A percentile compares a stretch with the other conserved stretches of the same genome.
These are phyloP conservation scores for Gamsiella multidivaricata DNA, from an alignment of 192 early-diverging fungal genomes.

Conservation along the genomic window DNA sequence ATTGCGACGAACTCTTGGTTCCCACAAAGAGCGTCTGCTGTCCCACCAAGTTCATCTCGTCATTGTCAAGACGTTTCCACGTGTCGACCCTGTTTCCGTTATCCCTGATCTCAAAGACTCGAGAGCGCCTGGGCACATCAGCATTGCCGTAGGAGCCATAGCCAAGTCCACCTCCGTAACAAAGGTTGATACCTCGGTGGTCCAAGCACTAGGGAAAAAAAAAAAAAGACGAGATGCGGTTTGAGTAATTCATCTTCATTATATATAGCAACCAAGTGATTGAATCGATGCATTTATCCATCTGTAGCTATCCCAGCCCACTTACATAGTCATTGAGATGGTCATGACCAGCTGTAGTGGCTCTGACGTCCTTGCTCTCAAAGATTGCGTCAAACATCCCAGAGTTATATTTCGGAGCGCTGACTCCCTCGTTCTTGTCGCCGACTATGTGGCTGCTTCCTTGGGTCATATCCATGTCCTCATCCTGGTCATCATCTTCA, in stretches of 20 bases:
- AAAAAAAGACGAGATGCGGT: conserved; percentile 9
- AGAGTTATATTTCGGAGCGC: conserved; percentile 41
- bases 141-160: conserved; percentile 56
- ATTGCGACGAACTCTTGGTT: not conserved
- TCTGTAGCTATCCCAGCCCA: too few relatives aligned
- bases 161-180: conserved; percentile 58
- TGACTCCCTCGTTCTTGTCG: conserved; percentile 36
- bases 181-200: conserved; percentile 54
- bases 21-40: conserved; percentile 54
- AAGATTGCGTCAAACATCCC: conserved; percentile 49
- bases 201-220: conserved; percentile 44
- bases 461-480: conserved; percentile 5
- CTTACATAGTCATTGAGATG: conserved; percentile 53
- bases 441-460: conserved; percentile 21
- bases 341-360: conserved; percentile 45
- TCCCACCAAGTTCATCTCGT: conserved; percentile 40
- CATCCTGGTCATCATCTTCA: conserved; percentile 15
- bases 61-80: conserved; percentile 59
- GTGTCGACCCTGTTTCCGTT: conserved; percentile 52
- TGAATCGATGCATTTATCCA: not conserved
- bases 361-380: conserved; percentile 40
- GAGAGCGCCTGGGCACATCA: conserved; percentile 47
- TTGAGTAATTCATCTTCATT: too few relatives aligned
- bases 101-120: conserved; percentile 51
- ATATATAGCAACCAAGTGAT: too few relatives aligned